Conservation (phyloP, 1,284 basidiomycete genomes). For the Sanghuangporus sanghuang region DNA sequence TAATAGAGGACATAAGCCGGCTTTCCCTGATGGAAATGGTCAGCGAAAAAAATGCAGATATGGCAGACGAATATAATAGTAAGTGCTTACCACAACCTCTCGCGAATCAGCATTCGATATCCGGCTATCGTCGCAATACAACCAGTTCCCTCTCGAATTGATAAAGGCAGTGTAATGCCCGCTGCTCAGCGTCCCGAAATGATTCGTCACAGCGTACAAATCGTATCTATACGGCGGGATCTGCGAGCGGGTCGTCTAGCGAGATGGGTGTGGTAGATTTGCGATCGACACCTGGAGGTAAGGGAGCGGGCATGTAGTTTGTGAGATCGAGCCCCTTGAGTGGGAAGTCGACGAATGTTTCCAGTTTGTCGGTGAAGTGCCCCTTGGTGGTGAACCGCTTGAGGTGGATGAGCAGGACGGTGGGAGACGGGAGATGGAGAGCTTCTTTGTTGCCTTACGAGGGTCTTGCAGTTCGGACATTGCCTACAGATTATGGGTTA, state of each 20-base stretch:
- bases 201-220: constrained; percentile 87
- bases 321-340: constrained; percentile 82
- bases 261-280: constrained; percentile 36
- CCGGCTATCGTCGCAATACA: constrained; percentile 85
- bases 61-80: not conserved
- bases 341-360: constrained; percentile 88
- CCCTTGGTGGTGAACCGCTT: constrained; percentile 95
- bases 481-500: constrained; percentile 43
- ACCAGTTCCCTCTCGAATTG: constrained; percentile 74
- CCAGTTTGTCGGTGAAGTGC: constrained; percentile 92
- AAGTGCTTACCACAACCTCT: constrained; percentile 75
- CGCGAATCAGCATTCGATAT: constrained; percentile 64
- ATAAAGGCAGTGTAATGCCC: constrained; percentile 93
- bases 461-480: constrained; percentile 87
- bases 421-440: constrained; percentile 88
- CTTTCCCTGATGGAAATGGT: constrained; percentile 52
- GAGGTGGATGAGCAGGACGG: constrained; percentile 91
- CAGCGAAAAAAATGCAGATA: not conserved
- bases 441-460: constrained; percentile 80
- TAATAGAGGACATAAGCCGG: constrained; percentile 88
- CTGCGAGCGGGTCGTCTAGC: constrained; percentile 74
- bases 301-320: constrained; percentile 81
- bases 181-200: constrained; percentile 84
- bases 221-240: constrained; percentile 84
- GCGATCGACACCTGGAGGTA: constrained; percentile 59